Percentiles rank a stretch among this genome's conserved stretches.
Evolutionary conservation across 768 basidiomycete species (phyloP).

Genomic region (Imleria badia): DNA sequence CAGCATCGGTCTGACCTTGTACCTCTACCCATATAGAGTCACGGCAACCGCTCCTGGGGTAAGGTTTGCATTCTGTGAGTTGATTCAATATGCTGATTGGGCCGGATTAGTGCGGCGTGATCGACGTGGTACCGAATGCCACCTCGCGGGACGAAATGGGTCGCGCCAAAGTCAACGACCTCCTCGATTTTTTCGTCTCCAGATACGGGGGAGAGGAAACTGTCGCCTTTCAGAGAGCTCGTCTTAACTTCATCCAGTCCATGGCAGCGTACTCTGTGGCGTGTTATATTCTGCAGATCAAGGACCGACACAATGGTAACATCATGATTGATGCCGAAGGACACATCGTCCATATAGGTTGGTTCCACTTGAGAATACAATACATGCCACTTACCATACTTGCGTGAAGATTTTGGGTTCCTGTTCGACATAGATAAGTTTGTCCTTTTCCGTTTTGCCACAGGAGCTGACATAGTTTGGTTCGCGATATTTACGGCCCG

Average conservation of each 20-base stretch:
- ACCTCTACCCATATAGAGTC: conserved; percentile 94
- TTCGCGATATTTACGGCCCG: conserved; percentile 47
- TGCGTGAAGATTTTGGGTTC: conserved; percentile 83
- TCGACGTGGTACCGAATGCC: conserved; percentile 96
- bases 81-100: neutral
- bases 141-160: conserved; percentile 99
- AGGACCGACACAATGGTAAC: conserved; percentile 98
- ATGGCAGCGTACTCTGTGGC: conserved; percentile 99
- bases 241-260: conserved; percentile 95
- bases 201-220: conserved; percentile 93
- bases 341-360: conserved; percentile 94
- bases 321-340: conserved; percentile 99
- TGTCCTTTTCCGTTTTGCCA: conserved; percentile 3
- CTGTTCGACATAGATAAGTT: conserved; percentile 97
- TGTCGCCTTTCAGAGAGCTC: conserved; percentile 85
- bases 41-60: conserved; percentile 97
- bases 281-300: conserved; percentile 97
- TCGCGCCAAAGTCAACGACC: conserved; percentile 94
- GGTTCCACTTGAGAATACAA: conserved; percentile 23
- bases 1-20: conserved; percentile 82
- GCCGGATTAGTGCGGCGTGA: conserved; percentile 83
- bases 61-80: conserved; percentile 31
- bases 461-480: conserved; percentile 28
- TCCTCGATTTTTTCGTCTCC: conserved; percentile 89
- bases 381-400: conserved; percentile 6